These are phyloP conservation scores for Bacidia gigantensis DNA, from an alignment of 495 filamentous ascomycete species.

Conservation along the genomic window DNA sequence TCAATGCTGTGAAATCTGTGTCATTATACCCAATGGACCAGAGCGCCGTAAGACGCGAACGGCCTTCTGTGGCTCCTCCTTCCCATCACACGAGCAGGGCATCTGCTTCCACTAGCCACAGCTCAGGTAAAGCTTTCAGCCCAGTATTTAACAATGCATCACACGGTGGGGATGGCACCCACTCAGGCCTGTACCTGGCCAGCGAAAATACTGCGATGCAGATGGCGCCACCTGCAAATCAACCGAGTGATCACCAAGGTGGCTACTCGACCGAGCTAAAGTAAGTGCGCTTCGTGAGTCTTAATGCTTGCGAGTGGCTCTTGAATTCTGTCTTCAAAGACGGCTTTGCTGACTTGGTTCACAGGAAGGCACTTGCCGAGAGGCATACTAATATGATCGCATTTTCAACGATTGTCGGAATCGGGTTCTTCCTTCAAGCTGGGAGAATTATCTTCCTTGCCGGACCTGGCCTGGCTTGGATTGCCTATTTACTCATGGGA, in stretches of 20 bases:
- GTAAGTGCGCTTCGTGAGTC: not conserved
- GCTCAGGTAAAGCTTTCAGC: too few species aligned
- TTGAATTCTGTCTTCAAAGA: not conserved
- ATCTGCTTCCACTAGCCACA: not conserved
- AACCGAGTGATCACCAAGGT: not conserved
- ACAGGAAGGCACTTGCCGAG: slow-evolving; percentile 17
- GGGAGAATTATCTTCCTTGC: slow-evolving; percentile 27
- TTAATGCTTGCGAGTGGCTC: not conserved
- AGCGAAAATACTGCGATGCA: not conserved
- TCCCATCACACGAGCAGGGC: not conserved
- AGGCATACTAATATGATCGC: slow-evolving; percentile 32
- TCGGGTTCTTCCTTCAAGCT: slow-evolving; percentile 27
- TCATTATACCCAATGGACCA: not conserved
- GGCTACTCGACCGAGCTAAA: not conserved
- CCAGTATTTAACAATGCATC: not conserved
- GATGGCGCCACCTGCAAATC: not conserved
- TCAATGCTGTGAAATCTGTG: not conserved
- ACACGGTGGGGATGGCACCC: not conserved
- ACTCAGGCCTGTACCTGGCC: not conserved
- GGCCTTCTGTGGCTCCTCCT: not conserved
- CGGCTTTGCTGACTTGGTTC: not conserved
- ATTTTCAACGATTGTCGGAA: slow-evolving; percentile 24
- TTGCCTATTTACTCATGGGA: slow-evolving; percentile 31
- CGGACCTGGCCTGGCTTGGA: slow-evolving; percentile 25
- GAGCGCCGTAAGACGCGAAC: not conserved